A percentile compares a stretch with the other conserved stretches of the same genome.
Conservation (phyloP, 2,329 filamentous ascomycete genomes). For the Trichophyton simii region DNA sequence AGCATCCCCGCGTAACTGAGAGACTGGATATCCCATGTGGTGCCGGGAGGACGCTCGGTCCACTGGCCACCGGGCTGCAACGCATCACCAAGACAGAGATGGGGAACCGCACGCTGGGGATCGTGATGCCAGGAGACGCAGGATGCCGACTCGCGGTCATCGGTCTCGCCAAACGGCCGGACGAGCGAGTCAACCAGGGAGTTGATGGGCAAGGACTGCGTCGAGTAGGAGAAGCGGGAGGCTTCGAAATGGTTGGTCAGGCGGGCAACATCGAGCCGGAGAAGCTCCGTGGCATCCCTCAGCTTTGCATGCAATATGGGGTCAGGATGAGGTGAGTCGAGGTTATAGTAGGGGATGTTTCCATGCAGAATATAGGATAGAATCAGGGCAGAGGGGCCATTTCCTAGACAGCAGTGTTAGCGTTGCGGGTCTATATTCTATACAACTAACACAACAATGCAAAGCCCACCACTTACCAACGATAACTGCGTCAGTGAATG, state of each 20-base stretch:
- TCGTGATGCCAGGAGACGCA: slow-evolving; percentile 44
- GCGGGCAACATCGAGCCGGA: slow-evolving; percentile 35
- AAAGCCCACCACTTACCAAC: slow-evolving; percentile 17
- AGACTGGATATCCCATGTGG: slow-evolving; percentile 45
- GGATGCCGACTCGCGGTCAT: slow-evolving; percentile 38
- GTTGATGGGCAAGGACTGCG: slow-evolving; percentile 48
- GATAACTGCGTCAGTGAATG: slow-evolving; percentile 21
- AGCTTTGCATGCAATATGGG: slow-evolving; percentile 44
- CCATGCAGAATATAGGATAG: slow-evolving; percentile 52
- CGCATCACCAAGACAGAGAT: slow-evolving; percentile 43
- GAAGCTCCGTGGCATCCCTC: slow-evolving; percentile 34
- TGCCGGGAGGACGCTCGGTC: slow-evolving; percentile 41
- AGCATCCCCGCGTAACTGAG: slow-evolving; percentile 52
- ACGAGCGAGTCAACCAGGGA: slow-evolving; percentile 48
- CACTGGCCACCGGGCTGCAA: slow-evolving; percentile 45
- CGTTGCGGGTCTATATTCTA: not conserved
- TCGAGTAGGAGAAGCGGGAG: slow-evolving; percentile 48
- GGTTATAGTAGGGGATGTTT: slow-evolving; percentile 45
- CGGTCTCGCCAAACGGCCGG: slow-evolving; percentile 46
- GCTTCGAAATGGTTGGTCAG: slow-evolving; percentile 46
- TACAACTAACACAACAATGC: not conserved
- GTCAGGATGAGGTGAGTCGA: slow-evolving; percentile 43
- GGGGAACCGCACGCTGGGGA: slow-evolving; percentile 39
- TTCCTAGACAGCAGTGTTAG: slow-evolving; percentile 32
- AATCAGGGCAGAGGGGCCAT: slow-evolving; percentile 50